phyloP scores from a whole-genome alignment of 345 rosid genomes.

The Barbarea vulgaris region DNA sequence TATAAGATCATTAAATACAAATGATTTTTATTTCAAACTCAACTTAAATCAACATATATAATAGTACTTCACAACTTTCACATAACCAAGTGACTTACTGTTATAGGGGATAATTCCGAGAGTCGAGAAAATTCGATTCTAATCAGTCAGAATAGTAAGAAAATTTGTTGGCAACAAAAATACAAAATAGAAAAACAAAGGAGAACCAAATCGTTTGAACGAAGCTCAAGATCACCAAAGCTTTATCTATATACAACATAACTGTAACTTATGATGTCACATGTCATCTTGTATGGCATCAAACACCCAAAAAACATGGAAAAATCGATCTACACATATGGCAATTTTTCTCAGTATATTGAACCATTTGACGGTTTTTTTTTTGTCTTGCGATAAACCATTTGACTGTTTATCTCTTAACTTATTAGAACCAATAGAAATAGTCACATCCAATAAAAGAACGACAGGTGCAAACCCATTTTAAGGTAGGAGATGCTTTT shows the following conservation, averaged over 20 bases:
- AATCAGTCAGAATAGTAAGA: not conserved
- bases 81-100: not conserved
- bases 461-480: conserved; percentile 51
- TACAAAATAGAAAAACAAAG: not conserved
- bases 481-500: conserved; percentile 54
- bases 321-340: not conserved
- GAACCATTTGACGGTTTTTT: not conserved
- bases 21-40: not conserved
- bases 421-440: not conserved
- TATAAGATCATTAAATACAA: not conserved
- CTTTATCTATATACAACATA: not conserved
- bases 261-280: not conserved
- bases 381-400: not conserved
- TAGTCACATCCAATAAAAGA: not conserved
- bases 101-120: not conserved
- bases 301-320: not conserved
- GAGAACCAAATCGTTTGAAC: not conserved
- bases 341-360: not conserved
- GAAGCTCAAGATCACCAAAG: not conserved
- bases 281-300: not conserved
- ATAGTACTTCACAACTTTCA: not conserved
- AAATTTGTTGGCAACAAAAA: not conserved
- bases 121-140: not conserved
- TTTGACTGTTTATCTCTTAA: not conserved
- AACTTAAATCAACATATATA: not conserved